A percentile compares a stretch with the other conserved stretches of the same genome.
phyloP scores from a whole-genome alignment of 2,329 filamentous ascomycete genomes.

The Apiospora pterosperma region DNA sequence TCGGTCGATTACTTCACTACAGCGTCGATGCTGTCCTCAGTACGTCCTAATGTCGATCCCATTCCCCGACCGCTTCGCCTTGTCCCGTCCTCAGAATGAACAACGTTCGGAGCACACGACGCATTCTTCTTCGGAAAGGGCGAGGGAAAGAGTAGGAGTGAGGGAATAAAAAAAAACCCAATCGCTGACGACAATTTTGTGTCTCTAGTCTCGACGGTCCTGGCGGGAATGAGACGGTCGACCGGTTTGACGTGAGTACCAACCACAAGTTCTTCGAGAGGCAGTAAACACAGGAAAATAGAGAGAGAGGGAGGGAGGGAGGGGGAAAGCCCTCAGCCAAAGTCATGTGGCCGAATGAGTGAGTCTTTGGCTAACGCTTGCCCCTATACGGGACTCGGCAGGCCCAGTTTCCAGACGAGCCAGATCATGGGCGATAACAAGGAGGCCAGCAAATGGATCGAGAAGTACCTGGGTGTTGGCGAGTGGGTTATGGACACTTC shows the following conservation, averaged over 20 bases:
- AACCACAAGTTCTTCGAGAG: slow-evolving; percentile 2
- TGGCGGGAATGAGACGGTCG: slow-evolving; percentile 95
- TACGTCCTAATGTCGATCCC: slow-evolving; percentile 43
- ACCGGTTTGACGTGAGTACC: slow-evolving; percentile 91
- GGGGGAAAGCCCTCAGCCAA: too few relatives aligned
- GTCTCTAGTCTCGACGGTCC: slow-evolving; percentile 87
- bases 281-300: not conserved
- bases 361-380: slow-evolving; percentile 37
- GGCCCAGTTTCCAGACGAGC: slow-evolving; percentile 83
- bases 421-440: slow-evolving; percentile 76
- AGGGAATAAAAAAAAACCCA: slow-evolving; percentile 15
- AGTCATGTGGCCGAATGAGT: too few relatives aligned
- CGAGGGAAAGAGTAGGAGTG: not conserved
- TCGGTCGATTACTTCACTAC: slow-evolving; percentile 91
- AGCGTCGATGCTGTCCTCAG: slow-evolving; percentile 92
- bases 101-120: not conserved
- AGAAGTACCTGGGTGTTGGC: slow-evolving; percentile 89
- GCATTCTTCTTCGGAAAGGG: not conserved
- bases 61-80: not conserved
- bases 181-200: slow-evolving; percentile 5
- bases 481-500: slow-evolving; percentile 99
- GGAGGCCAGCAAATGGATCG: slow-evolving; percentile 82
- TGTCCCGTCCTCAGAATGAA: not conserved
- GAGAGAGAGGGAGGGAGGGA: not conserved
- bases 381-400: slow-evolving; percentile 41